A percentile compares a stretch with the other conserved stretches of the same genome.
phyloP scores from a whole-genome alignment of 345 rosid species.

The Salix koriyanagi region DNA sequence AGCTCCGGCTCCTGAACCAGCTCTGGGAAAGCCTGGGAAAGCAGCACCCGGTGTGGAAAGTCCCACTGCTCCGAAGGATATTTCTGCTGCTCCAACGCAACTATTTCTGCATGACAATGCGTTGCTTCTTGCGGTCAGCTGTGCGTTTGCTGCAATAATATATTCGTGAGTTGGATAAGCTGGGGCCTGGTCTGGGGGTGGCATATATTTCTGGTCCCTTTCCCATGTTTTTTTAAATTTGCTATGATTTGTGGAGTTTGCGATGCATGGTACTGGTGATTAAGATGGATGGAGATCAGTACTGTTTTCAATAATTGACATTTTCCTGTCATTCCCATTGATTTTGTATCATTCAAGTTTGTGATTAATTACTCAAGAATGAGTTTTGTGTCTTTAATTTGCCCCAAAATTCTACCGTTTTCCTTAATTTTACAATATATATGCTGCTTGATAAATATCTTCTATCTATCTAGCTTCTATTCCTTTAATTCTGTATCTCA shows the following conservation, averaged over 20 bases:
- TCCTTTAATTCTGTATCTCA: too few species aligned
- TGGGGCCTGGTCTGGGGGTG: neutral
- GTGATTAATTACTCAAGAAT: neutral
- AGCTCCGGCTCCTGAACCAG: slow-evolving; percentile 19
- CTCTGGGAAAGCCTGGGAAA: neutral
- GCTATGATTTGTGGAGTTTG: neutral
- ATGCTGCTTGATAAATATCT: neutral
- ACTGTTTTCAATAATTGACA: slow-evolving; percentile 3
- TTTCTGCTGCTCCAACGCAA: slow-evolving; percentile 1
- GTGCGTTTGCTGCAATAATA: neutral
- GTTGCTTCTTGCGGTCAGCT: neutral
- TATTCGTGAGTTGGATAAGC: neutral
- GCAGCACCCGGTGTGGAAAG: slow-evolving; percentile 2
- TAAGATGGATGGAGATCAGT: neutral
- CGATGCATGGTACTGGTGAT: neutral
- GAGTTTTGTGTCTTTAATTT: neutral
- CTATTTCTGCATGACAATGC: neutral
- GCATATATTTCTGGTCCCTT: neutral
- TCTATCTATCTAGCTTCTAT: too few species aligned
- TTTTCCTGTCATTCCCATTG: neutral
- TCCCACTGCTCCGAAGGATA: slow-evolving; percentile 7
- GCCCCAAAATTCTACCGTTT: neutral
- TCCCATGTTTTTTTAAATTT: neutral
- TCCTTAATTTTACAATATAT: neutral
- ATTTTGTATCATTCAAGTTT: neutral